These are phyloP conservation scores for Hanseniaspora meyeri DNA, from an alignment of 805 yeast genomes.

Conservation along the genomic window DNA sequence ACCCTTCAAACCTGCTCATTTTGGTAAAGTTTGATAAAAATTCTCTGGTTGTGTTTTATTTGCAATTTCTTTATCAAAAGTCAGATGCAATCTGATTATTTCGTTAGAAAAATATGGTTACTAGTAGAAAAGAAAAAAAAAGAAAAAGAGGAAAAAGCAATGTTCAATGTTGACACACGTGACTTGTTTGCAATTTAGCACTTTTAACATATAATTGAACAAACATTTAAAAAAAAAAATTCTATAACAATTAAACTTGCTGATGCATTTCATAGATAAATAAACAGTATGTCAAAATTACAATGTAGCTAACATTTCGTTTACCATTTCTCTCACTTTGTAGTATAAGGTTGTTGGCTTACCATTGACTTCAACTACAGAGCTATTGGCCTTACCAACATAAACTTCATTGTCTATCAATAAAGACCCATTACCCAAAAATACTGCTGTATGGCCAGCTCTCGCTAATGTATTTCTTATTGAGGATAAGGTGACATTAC, in stretches of 20 bases:
- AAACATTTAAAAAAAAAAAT: too few relatives aligned
- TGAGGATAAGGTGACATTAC: conserved; percentile 77
- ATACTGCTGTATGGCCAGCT: conserved; percentile 63
- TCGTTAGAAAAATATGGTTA: too few relatives aligned
- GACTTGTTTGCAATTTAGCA: not conserved
- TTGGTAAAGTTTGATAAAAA: not conserved
- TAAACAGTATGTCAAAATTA: conserved; percentile 19
- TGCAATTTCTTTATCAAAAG: too few relatives aligned
- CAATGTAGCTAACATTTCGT: conserved; percentile 64
- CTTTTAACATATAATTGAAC: too few relatives aligned
- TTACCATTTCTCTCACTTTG: conserved; percentile 57
- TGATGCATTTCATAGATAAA: too few relatives aligned
- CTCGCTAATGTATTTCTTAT: conserved; percentile 50
- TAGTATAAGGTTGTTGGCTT: conserved; percentile 62
- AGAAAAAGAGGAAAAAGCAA: not conserved
- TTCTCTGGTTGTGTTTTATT: not conserved
- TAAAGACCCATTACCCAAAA: conserved; percentile 83
- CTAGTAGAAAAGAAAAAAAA: not conserved
- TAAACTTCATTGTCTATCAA: conserved; percentile 71
- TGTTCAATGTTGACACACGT: not conserved
- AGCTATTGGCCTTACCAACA: conserved; percentile 65
- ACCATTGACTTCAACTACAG: conserved; percentile 80
- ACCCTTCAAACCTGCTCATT: not conserved
- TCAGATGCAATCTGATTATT: too few relatives aligned
- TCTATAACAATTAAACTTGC: too few relatives aligned